These are phyloP conservation scores for Teratosphaeria nubilosa DNA, from an alignment of 2,329 filamentous ascomycete genomes.

Conservation along the genomic window DNA sequence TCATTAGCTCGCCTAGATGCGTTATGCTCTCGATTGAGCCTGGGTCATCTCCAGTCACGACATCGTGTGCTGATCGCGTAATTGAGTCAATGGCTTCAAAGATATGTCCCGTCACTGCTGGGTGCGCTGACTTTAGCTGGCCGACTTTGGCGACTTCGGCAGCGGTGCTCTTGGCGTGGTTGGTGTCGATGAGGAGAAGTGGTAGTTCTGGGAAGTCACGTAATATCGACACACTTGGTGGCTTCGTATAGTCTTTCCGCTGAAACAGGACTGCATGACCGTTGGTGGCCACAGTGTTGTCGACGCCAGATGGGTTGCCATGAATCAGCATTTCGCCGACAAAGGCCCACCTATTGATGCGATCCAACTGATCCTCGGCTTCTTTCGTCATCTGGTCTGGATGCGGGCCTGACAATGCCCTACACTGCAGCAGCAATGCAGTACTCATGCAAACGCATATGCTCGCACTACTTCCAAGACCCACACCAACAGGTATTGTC, in stretches of 20 bases:
- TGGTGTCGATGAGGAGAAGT: conserved; percentile 80
- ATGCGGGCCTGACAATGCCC: conserved; percentile 80
- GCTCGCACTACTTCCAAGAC: conserved; percentile 86
- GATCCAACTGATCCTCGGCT: conserved; percentile 79
- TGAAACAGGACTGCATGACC: conserved; percentile 93
- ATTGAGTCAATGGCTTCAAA: conserved; percentile 77
- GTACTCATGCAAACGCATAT: conserved; percentile 81
- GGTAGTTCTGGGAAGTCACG: conserved; percentile 88
- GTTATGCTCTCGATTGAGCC: conserved; percentile 54
- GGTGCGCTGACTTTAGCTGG: conserved; percentile 59
- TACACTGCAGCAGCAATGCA: conserved; percentile 70
- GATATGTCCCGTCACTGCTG: conserved; percentile 67
- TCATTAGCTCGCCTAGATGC: conserved; percentile 76
- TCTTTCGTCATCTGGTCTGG: conserved; percentile 82
- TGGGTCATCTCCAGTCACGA: conserved; percentile 44
- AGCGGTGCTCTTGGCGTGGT: conserved; percentile 74
- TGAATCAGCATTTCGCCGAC: conserved; percentile 96
- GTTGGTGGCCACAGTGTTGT: conserved; percentile 90
- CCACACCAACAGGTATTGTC: conserved; percentile 85
- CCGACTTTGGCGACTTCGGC: conserved; percentile 80
- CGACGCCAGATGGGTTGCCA: conserved; percentile 89
- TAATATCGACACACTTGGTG: conserved; percentile 65
- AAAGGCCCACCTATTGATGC: conserved; percentile 96
- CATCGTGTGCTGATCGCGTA: conserved; percentile 46
- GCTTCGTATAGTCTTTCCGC: conserved; percentile 58